Evolutionary conservation across 768 basidiomycete species (phyloP), one percentile per base, ranked within the genome.

Genomic region (Holtermannia corniformis): DNA sequence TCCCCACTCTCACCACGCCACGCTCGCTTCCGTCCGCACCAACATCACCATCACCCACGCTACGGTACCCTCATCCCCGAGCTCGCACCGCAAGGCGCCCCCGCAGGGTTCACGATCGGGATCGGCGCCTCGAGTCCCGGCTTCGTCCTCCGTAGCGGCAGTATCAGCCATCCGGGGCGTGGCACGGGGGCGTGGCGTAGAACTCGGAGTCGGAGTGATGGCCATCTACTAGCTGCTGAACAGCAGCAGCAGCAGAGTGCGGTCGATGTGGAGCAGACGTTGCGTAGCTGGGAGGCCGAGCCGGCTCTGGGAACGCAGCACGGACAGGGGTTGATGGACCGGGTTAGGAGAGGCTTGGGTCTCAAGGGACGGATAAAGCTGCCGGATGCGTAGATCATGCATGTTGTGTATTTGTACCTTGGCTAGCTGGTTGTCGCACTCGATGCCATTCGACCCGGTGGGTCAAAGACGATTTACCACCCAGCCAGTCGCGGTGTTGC

Each of bases 41-140:
- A 44, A 20, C 46, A 32, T 47, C 57, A 58, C 47, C 54, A 50
- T 47, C 54, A 41, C 48, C 54, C 64, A 22, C 41, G 66, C 27
- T 70, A 67, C 53, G 70, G 70, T 3, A 65, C 63, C 1, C 64
- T 72, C 21, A 51, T 72, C 11, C 67, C 70, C 12, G 70, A 72
- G 26, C 47, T 64, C 14, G 57, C 61, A 19, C 65, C 65, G 1
- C 52, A 50, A 5, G 65, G 65, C 2, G 56, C 65, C 2, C 70
- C 67, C 1, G 64, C 68, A 5, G 70, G 70, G 0, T 72, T 73
- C 62, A 56, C 61, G 0, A 73, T 73, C 25, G 72, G 72, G 7
- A 51, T 73, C 26, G 71, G 70, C 28, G 70, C 72, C 5, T 60
- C 70, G 21, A 65, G 62, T 44, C 72, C 72, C 7, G 72, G 72